Percentiles rank a stretch among this genome's conserved stretches.
Evolutionary conservation across 192 early-diverging fungal genomes (phyloP).

Genomic region (Backusella australiensis): DNA sequence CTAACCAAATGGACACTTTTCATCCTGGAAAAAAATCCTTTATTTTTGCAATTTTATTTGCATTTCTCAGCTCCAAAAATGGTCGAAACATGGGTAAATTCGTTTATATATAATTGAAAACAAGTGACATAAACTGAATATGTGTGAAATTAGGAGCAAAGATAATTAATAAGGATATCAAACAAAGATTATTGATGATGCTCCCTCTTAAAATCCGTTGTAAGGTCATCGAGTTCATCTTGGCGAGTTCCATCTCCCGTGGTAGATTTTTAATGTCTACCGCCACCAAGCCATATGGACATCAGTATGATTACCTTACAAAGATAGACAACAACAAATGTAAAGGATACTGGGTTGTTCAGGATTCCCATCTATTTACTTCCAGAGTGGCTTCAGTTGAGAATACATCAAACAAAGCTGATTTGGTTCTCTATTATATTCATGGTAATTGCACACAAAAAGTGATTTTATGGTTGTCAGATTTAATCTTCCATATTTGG

Average conservation of each 20-base stretch:
- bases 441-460: conserved; percentile 13
- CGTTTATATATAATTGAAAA: background rate
- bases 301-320: background rate
- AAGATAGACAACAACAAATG: background rate
- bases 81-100: background rate
- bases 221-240: background rate
- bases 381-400: background rate
- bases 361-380: background rate
- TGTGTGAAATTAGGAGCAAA: background rate
- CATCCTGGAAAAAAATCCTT: background rate
- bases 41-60: conserved; percentile 1
- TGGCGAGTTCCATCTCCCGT: background rate
- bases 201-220: background rate
- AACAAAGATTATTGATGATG: background rate
- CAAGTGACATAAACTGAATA: background rate
- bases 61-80: background rate
- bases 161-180: background rate
- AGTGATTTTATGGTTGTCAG: background rate
- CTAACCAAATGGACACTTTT: background rate
- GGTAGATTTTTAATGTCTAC: background rate
- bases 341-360: conserved; percentile 9
- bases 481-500: background rate
- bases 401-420: background rate
- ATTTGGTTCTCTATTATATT: conserved; percentile 17
- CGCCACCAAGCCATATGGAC: conserved; percentile 1